A percentile compares a stretch with the other conserved stretches of the same genome.
These are phyloP conservation scores for Acaromyces ingoldii DNA, from an alignment of 1,284 basidiomycete genomes.

Conservation along the genomic window DNA sequence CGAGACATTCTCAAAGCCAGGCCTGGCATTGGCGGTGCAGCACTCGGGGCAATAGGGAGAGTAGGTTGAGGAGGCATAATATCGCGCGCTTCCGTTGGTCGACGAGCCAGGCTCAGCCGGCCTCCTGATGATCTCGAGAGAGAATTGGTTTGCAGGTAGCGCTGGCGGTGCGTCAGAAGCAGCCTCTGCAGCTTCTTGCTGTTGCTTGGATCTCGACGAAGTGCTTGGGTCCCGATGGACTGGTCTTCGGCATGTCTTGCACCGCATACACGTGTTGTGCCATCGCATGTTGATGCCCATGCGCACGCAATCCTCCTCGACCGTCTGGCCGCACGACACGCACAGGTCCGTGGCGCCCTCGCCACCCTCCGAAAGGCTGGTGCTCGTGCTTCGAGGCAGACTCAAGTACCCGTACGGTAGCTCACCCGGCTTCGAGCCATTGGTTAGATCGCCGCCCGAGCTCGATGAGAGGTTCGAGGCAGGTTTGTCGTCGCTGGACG, in stretches of 20 bases:
- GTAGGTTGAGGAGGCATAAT: conserved; percentile 5
- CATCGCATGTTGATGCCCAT: conserved; percentile 89
- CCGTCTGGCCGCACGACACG: conserved; percentile 76
- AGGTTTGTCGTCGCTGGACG: conserved; percentile 27
- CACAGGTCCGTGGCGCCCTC: conserved; percentile 70
- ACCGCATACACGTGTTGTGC: conserved; percentile 89
- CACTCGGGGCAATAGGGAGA: conserved; percentile 66
- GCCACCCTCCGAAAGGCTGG: conserved; percentile 25
- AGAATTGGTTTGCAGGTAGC: conserved; percentile 32
- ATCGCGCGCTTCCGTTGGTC: background rate
- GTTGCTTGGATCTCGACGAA: conserved; percentile 6
- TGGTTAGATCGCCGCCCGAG: background rate
- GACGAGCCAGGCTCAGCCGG: background rate
- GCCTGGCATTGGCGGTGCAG: conserved; percentile 52
- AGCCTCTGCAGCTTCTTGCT: conserved; percentile 8
- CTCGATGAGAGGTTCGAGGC: background rate
- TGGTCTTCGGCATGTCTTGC: conserved; percentile 62
- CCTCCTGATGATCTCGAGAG: conserved; percentile 29
- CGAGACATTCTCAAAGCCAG: conserved; percentile 83
- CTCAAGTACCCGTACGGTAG: conserved; percentile 38
- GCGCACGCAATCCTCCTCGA: conserved; percentile 94
- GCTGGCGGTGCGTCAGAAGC: conserved; percentile 18
- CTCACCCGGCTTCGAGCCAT: background rate
- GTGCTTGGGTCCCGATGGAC: conserved; percentile 17
- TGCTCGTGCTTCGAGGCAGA: conserved; percentile 39